Conservation (phyloP, 73 alveolate genomes). For the Symbiodinium natans region DNA sequence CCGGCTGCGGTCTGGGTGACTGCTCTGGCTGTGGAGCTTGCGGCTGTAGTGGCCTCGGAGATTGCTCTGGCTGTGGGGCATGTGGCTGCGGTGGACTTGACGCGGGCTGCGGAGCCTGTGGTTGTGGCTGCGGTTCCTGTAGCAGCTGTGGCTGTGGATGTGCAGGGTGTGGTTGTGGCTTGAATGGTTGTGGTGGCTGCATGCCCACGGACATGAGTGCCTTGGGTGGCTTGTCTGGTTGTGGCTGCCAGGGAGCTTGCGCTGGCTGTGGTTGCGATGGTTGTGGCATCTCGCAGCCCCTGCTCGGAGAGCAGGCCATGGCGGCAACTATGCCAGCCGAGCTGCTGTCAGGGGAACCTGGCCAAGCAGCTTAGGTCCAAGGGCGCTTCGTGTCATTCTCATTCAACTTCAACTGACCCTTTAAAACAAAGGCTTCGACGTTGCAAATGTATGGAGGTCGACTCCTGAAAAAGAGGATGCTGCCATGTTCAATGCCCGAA, state of each 20-base stretch:
- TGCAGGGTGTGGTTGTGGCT: constrained; percentile 79
- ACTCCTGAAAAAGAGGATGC: neutral
- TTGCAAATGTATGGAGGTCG: neutral
- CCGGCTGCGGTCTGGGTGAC: neutral
- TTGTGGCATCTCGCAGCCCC: constrained; percentile 47
- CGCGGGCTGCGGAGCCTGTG: constrained; percentile 26
- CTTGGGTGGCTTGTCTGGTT: constrained; percentile 28
- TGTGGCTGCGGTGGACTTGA: constrained; percentile 17
- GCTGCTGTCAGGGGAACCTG: neutral
- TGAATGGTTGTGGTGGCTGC: constrained; percentile 85
- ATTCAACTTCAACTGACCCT: neutral
- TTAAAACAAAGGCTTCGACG: neutral
- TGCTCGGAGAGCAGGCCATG: constrained; percentile 40
- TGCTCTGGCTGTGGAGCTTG: constrained; percentile 20
- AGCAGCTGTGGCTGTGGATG: constrained; percentile 52
- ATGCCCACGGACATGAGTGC: constrained; percentile 65
- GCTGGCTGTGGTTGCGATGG: constrained; percentile 37
- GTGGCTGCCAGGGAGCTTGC: neutral
- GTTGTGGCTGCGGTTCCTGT: constrained; percentile 47
- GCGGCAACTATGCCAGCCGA: neutral
- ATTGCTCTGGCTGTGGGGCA: neutral
- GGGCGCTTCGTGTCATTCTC: neutral
- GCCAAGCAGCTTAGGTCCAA: neutral
- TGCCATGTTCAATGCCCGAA: too few relatives aligned
- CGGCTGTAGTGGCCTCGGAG: constrained; percentile 7